These are phyloP conservation scores for Pseudogymnoascus sp. DNA, from an alignment of 2,329 filamentous ascomycete species.

Conservation along the genomic window DNA sequence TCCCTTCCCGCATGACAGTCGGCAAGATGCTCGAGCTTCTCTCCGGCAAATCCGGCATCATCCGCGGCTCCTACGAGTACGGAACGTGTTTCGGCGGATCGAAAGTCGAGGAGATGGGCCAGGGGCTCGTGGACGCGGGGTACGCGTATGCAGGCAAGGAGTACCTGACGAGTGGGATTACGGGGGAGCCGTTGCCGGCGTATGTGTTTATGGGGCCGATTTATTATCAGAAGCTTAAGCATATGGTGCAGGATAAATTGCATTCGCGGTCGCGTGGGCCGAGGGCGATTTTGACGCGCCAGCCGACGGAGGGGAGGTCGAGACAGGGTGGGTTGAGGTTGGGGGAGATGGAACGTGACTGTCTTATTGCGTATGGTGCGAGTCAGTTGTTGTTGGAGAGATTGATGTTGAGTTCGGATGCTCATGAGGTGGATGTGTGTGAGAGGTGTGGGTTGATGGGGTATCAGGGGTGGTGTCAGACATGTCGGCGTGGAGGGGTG, in stretches of 20 bases:
- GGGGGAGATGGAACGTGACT: conserved; percentile 98
- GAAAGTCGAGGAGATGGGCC: conserved; percentile 83
- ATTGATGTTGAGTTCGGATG: conserved; percentile 90
- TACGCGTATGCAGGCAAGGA: conserved; percentile 98
- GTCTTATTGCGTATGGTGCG: conserved; percentile 92
- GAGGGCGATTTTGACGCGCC: conserved; percentile 81
- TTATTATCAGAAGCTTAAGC: conserved; percentile 98
- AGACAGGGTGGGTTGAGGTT: conserved; percentile 85
- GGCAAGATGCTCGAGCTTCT: conserved; percentile 95
- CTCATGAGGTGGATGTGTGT: conserved; percentile 86
- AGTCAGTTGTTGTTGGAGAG: conserved; percentile 86
- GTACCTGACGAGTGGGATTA: conserved; percentile 90
- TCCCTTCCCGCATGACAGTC: conserved; percentile 98
- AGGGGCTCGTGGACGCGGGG: conserved; percentile 74
- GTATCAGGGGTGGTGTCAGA: conserved; percentile 90
- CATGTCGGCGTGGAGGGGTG: conserved; percentile 67
- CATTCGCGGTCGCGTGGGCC: conserved; percentile 89
- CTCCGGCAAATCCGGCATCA: conserved; percentile 84
- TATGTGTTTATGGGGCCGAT: conserved; percentile 99
- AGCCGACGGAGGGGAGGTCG: conserved; percentile 92
- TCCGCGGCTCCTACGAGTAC: conserved; percentile 80
- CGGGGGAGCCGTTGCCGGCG: conserved; percentile 84
- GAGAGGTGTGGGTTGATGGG: conserved; percentile 92
- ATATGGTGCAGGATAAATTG: conserved; percentile 99
- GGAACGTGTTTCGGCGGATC: conserved; percentile 79